These are phyloP conservation scores for Sclerotinia trifoliorum DNA, from an alignment of 2,329 filamentous ascomycete genomes.

Conservation along the genomic window DNA sequence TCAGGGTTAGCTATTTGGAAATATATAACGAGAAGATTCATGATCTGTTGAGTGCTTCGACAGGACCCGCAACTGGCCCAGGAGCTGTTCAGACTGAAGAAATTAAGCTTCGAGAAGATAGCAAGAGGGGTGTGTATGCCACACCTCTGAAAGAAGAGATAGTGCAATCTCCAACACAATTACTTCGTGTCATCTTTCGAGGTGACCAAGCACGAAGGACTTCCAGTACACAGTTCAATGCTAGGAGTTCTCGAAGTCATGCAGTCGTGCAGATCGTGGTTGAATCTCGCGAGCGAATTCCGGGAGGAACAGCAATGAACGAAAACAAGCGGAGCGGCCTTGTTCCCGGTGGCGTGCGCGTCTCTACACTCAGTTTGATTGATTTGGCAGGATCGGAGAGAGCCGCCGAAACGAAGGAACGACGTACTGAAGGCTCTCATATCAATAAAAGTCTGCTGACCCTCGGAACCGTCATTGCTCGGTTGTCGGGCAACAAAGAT, in stretches of 20 bases:
- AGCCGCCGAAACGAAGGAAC: conserved; percentile 91
- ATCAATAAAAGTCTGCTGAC: conserved; percentile 98
- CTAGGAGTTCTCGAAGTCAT: conserved; percentile 94
- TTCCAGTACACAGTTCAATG: conserved; percentile 95
- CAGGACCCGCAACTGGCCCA: conserved; percentile 52
- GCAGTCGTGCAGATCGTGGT: conserved; percentile 98
- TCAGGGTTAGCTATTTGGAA: conserved; percentile 96
- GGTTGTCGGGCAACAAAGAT: conserved; percentile 85
- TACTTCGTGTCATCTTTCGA: conserved; percentile 89
- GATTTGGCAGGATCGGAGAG: conserved; percentile 96
- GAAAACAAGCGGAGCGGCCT: conserved; percentile 69
- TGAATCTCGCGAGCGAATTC: conserved; percentile 85
- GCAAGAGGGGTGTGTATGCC: conserved; percentile 93
- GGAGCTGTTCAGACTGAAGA: conserved; percentile 70
- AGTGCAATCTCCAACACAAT: conserved; percentile 93
- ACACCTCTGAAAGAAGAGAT: conserved; percentile 97
- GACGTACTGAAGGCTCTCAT: conserved; percentile 89
- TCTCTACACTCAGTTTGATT: conserved; percentile 92
- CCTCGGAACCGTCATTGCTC: conserved; percentile 89
- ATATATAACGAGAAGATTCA: conserved; percentile 99
- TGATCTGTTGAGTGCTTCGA: conserved; percentile 79
- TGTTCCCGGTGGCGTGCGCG: conserved; percentile 83
- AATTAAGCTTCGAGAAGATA: conserved; percentile 95
- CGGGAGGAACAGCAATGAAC: conserved; percentile 47
- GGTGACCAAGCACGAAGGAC: conserved; percentile 89